These are phyloP conservation scores for Auricularia heimuer DNA, from an alignment of 768 basidiomycete species.

Conservation along the genomic window DNA sequence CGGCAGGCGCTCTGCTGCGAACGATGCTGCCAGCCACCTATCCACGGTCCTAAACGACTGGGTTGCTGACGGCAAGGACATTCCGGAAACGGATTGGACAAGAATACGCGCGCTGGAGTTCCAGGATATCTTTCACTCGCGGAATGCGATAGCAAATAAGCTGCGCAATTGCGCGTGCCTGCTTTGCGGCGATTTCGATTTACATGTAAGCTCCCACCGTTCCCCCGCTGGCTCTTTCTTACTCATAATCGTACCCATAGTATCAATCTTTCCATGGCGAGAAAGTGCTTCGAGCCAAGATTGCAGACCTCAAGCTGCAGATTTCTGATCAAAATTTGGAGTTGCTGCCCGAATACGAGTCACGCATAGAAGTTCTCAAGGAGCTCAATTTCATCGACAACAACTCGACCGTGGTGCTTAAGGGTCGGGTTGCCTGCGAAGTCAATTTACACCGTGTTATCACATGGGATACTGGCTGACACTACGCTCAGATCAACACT, in stretches of 20 bases:
- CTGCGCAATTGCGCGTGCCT: constrained; percentile 40
- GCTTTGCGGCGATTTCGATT: constrained; percentile 55
- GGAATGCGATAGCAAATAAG: constrained; percentile 40
- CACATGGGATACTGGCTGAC: background rate
- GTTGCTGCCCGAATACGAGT: constrained; percentile 93
- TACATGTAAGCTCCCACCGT: constrained; percentile 37
- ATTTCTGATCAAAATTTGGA: constrained; percentile 97
- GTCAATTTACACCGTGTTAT: constrained; percentile 28
- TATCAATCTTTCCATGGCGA: constrained; percentile 67
- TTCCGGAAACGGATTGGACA: constrained; percentile 80
- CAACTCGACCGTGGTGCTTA: constrained; percentile 88
- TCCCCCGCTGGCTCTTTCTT: background rate
- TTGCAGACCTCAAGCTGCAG: constrained; percentile 68
- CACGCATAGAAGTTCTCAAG: constrained; percentile 81
- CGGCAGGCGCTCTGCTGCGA: constrained; percentile 53
- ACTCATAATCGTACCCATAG: constrained; percentile 31
- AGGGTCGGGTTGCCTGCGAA: constrained; percentile 97
- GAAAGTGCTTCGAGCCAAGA: constrained; percentile 61
- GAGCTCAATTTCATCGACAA: constrained; percentile 91
- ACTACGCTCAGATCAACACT: constrained; percentile 76
- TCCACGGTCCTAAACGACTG: constrained; percentile 48
- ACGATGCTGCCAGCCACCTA: constrained; percentile 43
- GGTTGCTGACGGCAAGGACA: constrained; percentile 22
- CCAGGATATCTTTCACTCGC: constrained; percentile 63
- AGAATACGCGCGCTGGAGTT: constrained; percentile 81